Evolutionary conservation across 768 basidiomycete genomes (phyloP), one percentile per base, ranked within the genome.

Genomic region (Sarcomyxa edulis): DNA sequence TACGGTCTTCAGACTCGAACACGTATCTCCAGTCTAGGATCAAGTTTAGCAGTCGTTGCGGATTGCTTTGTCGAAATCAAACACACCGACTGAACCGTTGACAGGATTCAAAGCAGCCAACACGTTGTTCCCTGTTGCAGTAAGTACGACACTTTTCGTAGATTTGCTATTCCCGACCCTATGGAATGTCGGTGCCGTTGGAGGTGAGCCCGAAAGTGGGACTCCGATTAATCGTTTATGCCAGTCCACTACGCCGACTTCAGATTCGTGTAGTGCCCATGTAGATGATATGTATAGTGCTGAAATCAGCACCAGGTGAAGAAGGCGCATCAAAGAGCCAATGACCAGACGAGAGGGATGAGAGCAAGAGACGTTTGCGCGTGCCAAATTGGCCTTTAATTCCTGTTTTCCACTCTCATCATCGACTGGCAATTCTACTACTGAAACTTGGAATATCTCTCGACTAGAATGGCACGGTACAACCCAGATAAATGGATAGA

Each of bases 161-260:
- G 28, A 12, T 15, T 49, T 55, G 21, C 55, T 48, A 24, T 40
- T 54, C 20, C 51, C 55, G 7, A 65, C 54, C 24, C 59, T 49
- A 46, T 76, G 74, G 47, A 91, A 80, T 7, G 67, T 56, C 0
- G 91, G 90, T 5, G 81, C 65, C 1, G 73, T 74, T 12, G 68
- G 51, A 0, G 49, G 54, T 2, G 76, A 67, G 7, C 68, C 61
- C 23, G 70, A 58, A 3, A 81, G 65, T 1, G 90, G 87, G 4
- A 84, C 72, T 11, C 93, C 93, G 39, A 90, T 64, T 20, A 84
- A 72, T 10, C 69, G 59, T 48, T 78, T 85, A 59, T 96, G 74
- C 93, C 93, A 97, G 66, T 95, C 92, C 31, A 93, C 72, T 30
- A 84, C 63, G 30, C 88, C 87, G 39, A 78, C 84, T 40, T 91